These are phyloP conservation scores for Trypanosoma melophagium DNA, from an alignment of 208 protist genomes.

Conservation along the genomic window DNA sequence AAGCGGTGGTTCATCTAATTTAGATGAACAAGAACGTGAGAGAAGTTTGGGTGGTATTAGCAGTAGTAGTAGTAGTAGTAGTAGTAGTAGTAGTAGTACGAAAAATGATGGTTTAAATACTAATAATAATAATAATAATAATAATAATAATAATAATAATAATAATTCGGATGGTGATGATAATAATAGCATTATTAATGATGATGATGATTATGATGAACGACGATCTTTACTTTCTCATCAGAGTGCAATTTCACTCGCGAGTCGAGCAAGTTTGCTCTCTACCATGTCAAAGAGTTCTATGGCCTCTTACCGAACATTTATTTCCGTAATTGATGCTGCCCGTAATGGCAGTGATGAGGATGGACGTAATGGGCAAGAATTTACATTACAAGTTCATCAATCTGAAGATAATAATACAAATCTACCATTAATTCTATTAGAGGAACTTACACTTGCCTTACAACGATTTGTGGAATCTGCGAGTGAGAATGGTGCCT, in stretches of 20 bases:
- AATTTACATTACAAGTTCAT: constrained; percentile 37
- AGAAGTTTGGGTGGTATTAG: neutral
- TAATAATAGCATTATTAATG: constrained; percentile 2
- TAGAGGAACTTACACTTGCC: constrained; percentile 75
- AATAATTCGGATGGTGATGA: constrained; percentile 4
- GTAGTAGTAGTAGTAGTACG: constrained; percentile 1
- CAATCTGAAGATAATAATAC: constrained; percentile 87
- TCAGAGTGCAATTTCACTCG: constrained; percentile 45
- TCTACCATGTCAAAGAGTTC: constrained; percentile 77
- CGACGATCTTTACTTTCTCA: constrained; percentile 17
- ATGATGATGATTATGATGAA: constrained; percentile 9
- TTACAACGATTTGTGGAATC: constrained; percentile 62
- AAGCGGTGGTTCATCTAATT: neutral
- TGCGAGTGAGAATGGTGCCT: constrained; percentile 20
- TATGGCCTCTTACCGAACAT: constrained; percentile 69
- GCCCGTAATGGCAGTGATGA: constrained; percentile 22
- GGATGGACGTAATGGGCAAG: neutral
- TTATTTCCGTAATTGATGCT: constrained; percentile 76
- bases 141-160: neutral
- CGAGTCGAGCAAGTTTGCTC: constrained; percentile 75
- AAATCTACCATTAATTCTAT: constrained; percentile 84
- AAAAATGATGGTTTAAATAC: neutral
- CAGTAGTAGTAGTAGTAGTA: neutral
- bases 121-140: constrained; percentile 22
- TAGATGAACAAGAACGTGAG: neutral